Evolutionary conservation across 148 eudicot species (phyloP), one percentile per base, ranked within the genome.

Genomic region (Amaranthus cruentus): DNA sequence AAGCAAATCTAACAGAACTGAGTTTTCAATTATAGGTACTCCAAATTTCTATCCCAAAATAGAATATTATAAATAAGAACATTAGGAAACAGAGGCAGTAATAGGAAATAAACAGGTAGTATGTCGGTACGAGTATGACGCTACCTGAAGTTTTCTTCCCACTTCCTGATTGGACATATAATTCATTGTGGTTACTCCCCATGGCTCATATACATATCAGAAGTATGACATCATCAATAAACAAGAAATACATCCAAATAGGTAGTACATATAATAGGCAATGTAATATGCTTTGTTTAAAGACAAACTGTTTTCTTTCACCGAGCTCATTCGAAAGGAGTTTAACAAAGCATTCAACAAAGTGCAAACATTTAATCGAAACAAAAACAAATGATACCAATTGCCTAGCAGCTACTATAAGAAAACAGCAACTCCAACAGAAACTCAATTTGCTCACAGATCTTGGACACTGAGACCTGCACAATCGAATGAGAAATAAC

Each of bases 401-500:
- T 60, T 54, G 62, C 66, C 75, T 69, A 79, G 72, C 58, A 74
- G 74, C 78, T 79, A 69, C 71, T 62, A 64, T 44, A 59, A 54
- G 52, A 60, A 63, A 79, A 75, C 42, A 49, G 64, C 66, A 65
- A 69, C 60, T 68, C 59, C 56, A 73, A 75, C 42, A 38, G 64
- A 59, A 65, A 69, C 60, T 68, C 59, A 49, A 73, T 6, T 15
- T 0, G 70, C 63, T 69, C 15, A 79, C 7, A 79, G 78, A 70
- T 79, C 81, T 69, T 79, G 81, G 47, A 79, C 81, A 7, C 81
- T 79, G 77, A 79, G 56, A 62, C 81, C 81, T 79, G 78, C 59
- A 77, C 5, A 54, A 70, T 46, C 3, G 49, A 6, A 71, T 1
- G 6, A 12, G 0, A 44, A 28, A 38, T 18, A 28, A 28, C 38